Evolutionary conservation across 768 basidiomycete species (phyloP), one percentile per base, ranked within the genome.

Genomic region (Pulveroboletus sp.): DNA sequence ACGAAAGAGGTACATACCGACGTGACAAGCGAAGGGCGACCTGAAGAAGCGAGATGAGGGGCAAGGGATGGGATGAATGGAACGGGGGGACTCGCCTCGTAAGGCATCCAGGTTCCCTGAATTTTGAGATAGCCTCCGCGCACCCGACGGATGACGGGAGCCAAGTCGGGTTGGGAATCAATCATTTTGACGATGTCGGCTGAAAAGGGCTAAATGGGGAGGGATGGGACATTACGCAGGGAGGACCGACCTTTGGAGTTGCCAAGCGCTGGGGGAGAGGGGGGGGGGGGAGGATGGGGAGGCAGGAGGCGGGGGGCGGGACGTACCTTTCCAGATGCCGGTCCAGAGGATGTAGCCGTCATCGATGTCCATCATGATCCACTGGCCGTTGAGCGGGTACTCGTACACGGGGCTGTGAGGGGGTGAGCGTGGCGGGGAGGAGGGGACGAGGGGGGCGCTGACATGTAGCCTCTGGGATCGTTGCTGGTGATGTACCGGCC

Each of bases 321-420:
- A 53, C 73, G 52, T 51, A 89, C 89, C 90, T 77, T 93, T 93
- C 91, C 91, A 93, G 46, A 93, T 93, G 9, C 89, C 88, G 1
- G 92, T 93, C 90, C 91, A 93, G 15, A 92, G 74, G 50, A 93
- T 85, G 65, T 90, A 93, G 3, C 91, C 91, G 64, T 92, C 90
- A 65, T 93, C 91, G 62, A 89, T 86, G 71, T 93, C 91, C 81
- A 93, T 90, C 91, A 93, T 93, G 61, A 93, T 89, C 87, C 89
- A 91, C 62, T 93, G 89, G 18, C 85, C 86, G 55, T 90, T 89
- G 49, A 93, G 74, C 2, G 88, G 89, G 60, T 92, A 93, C 65
- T 93, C 91, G 61, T 88, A 93, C 10, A 93, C 91, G 11, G 89
- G 89, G 47, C 90, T 76, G 58, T 28, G 24, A 39, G n/a, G 24